These are phyloP conservation scores for Tetraselmis chui DNA, from an alignment of 139 green algal species.

Conservation along the genomic window DNA sequence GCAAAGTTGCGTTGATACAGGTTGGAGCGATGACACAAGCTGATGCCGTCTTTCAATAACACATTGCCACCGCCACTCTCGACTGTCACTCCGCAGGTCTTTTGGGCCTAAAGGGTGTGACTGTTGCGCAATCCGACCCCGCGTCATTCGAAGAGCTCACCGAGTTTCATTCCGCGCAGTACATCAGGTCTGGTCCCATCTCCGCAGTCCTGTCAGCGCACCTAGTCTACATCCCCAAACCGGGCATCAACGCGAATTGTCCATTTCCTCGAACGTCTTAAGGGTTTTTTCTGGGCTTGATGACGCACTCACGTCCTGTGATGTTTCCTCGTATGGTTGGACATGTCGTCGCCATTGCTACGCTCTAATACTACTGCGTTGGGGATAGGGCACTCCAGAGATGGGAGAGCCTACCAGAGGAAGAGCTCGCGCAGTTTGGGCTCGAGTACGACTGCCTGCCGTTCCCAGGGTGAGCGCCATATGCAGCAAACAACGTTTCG, in stretches of 20 bases:
- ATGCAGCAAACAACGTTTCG: not conserved
- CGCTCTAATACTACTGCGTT: no score
- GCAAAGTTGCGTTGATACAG: no score
- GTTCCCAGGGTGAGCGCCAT: not conserved
- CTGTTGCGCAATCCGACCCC: conserved; percentile 3
- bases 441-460: not conserved
- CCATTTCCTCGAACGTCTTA: not conserved
- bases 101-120: not conserved
- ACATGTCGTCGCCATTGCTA: no score
- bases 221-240: no score
- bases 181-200: conserved; percentile 11
- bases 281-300: not conserved
- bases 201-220: not conserved
- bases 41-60: no score
- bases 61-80: not conserved
- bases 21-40: no score
- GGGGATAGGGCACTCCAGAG: not conserved
- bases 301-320: not conserved
- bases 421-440: not conserved
- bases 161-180: conserved; percentile 17
- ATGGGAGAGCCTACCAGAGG: not conserved
- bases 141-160: conserved; percentile 12
- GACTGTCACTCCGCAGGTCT: conserved; percentile 7
- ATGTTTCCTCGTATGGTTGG: not conserved
- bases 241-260: not conserved